Evolutionary conservation across 257 asterid genomes (phyloP).

Genomic region (Solanum sejunctum): DNA sequence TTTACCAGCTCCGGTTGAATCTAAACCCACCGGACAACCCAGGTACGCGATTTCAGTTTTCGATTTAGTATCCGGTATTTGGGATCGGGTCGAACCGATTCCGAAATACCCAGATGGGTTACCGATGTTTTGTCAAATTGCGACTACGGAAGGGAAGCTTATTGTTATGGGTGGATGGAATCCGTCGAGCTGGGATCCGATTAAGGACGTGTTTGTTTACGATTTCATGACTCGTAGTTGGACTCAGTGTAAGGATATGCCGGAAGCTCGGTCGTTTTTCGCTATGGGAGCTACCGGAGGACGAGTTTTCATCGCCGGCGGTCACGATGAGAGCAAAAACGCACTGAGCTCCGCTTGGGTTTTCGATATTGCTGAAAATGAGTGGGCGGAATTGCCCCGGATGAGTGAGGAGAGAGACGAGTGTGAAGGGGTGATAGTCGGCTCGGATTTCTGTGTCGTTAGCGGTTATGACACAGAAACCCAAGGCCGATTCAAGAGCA

Average conservation of each 20-base stretch:
- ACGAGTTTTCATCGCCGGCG: constrained; percentile 56
- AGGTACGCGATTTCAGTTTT: constrained; percentile 54
- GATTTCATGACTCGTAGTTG: constrained; percentile 59
- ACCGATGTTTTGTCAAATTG: constrained; percentile 73
- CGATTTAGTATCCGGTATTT: constrained; percentile 33
- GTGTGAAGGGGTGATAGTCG: constrained; percentile 63
- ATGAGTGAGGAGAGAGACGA: constrained; percentile 87
- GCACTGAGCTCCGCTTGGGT: constrained; percentile 56
- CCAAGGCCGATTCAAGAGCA: constrained; percentile 62
- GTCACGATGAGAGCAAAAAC: constrained; percentile 85
- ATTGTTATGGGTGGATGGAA: constrained; percentile 75
- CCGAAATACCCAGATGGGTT: constrained; percentile 57
- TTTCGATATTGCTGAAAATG: constrained; percentile 19
- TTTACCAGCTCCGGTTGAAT: constrained; percentile 22
- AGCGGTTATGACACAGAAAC: constrained; percentile 78
- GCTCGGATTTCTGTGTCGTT: constrained; percentile 75
- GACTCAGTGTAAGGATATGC: constrained; percentile 63
- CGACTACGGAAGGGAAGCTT: constrained; percentile 57
- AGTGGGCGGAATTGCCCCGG: constrained; percentile 50
- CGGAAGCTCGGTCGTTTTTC: constrained; percentile 61
- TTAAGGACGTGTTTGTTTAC: constrained; percentile 53
- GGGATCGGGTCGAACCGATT: constrained; percentile 64
- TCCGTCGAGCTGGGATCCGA: constrained; percentile 72
- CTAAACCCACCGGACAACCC: constrained; percentile 45
- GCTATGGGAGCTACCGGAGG: constrained; percentile 59